phyloP scores from a whole-genome alignment of 805 yeast genomes.

The Kodamaea neixiangensis region DNA sequence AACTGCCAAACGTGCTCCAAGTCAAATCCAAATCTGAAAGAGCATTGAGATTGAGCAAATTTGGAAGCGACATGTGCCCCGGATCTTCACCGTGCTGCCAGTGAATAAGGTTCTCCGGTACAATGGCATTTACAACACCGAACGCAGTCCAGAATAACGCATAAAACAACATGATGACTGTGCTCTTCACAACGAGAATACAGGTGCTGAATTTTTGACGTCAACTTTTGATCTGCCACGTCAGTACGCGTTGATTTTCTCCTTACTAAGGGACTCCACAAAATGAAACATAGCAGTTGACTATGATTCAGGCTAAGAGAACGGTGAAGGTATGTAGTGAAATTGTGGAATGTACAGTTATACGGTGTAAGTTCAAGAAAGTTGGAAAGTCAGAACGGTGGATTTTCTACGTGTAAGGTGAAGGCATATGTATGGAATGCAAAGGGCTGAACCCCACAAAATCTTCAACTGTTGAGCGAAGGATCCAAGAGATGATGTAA shows the following conservation, averaged over 20 bases:
- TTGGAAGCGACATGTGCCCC: constrained; percentile 35
- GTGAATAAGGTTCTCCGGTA: constrained; percentile 3
- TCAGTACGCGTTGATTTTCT: constrained; percentile 7
- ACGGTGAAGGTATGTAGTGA: too few species aligned
- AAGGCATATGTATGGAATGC: neutral
- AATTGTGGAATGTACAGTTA: neutral
- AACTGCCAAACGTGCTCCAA: constrained; percentile 31
- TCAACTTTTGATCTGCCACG: constrained; percentile 9
- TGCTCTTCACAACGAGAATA: neutral
- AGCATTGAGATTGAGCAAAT: constrained; percentile 28
- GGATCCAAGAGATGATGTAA: too few species aligned
- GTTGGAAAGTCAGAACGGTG: too few species aligned
- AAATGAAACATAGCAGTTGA: too few species aligned
- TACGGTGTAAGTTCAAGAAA: neutral
- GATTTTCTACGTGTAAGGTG: too few species aligned
- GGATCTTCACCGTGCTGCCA: constrained; percentile 16
- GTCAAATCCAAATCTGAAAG: constrained; percentile 25
- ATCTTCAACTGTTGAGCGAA: too few species aligned
- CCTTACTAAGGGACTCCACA: neutral
- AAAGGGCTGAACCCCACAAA: neutral
- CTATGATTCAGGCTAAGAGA: too few species aligned
- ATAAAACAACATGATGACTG: neutral
- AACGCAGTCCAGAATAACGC: neutral
- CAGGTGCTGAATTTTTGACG: neutral
- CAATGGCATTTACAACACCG: neutral